These are phyloP conservation scores for Leishmania turanica DNA, from an alignment of 208 protist genomes.

Conservation along the genomic window DNA sequence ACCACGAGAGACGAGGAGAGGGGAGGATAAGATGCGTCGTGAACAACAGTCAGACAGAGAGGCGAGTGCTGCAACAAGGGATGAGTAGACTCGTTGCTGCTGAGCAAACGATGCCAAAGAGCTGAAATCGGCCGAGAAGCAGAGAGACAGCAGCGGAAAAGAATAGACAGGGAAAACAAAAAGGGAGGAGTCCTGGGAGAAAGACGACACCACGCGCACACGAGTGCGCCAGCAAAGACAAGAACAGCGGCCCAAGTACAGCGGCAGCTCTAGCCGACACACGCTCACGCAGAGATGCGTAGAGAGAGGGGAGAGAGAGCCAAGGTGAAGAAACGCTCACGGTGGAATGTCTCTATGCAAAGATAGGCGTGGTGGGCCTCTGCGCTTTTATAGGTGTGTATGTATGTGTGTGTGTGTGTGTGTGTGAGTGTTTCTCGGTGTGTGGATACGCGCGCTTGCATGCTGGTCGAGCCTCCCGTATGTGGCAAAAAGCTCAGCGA, in stretches of 20 bases:
- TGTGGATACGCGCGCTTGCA: not conserved
- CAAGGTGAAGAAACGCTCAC: not conserved
- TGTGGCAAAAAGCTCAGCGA: not conserved
- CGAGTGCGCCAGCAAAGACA: not conserved
- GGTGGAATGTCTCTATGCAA: not conserved
- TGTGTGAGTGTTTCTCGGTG: not conserved
- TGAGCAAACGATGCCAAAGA: conserved; percentile 6
- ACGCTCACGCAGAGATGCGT: not conserved
- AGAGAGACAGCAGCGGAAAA: conserved; percentile 4
- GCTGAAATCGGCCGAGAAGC: not conserved
- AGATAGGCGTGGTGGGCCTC: not conserved
- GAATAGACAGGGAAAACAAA: not conserved
- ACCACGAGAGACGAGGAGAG: not conserved
- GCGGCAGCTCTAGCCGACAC: no score
- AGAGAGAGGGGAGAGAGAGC: not conserved
- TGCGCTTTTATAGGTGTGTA: not conserved
- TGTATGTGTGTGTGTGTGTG: not conserved
- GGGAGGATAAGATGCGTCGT: not conserved
- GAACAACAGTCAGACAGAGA: conserved; percentile 12
- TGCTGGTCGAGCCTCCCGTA: not conserved
- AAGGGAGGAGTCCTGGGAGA: not conserved
- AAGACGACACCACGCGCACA: not conserved
- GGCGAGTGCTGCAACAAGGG: not conserved
- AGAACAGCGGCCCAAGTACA: not conserved
- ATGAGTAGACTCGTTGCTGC: not conserved